A percentile compares a stretch with the other conserved stretches of the same genome.
phyloP scores from a whole-genome alignment of 2,329 filamentous ascomycete genomes.

The Pyrenochaeta sp. region DNA sequence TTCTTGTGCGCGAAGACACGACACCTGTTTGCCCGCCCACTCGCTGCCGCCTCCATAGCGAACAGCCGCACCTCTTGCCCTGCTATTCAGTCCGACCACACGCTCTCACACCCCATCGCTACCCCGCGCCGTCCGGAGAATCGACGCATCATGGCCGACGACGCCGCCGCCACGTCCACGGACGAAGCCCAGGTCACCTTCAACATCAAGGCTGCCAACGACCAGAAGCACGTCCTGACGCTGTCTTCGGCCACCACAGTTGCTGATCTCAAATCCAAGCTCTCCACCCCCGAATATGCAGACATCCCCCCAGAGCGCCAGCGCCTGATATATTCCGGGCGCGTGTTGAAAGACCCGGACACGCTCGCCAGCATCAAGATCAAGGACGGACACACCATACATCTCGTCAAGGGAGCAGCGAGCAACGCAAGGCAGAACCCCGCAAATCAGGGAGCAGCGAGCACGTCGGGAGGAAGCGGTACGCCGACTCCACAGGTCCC shows the following conservation, averaged over 20 bases:
- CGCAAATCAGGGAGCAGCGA: conserved; percentile 55
- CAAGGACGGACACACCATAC: conserved; percentile 93
- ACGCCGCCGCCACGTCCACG: conserved; percentile 57
- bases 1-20: conserved; percentile 2
- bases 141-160: conserved; percentile 67
- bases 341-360: conserved; percentile 95
- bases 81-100: conserved; percentile 7
- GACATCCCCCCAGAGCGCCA: conserved; percentile 88
- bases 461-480: conserved; percentile 46
- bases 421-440: conserved; percentile 75
- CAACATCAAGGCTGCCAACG: conserved; percentile 96
- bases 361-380: conserved; percentile 88
- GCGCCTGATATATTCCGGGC: conserved; percentile 95
- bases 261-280: conserved; percentile 86
- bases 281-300: conserved; percentile 81
- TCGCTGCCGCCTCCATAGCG: too few relatives aligned
- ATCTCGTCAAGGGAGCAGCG: conserved; percentile 94
- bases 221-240: conserved; percentile 83
- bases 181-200: conserved; percentile 86
- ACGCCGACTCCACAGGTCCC: conserved; percentile 69
- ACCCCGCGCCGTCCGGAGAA: conserved; percentile 8
- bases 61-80: too few relatives aligned
- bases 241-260: conserved; percentile 79
- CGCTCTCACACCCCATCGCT: conserved; percentile 11
- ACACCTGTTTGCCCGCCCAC: conserved; percentile 12